These are phyloP conservation scores for Phycomyces nitens DNA, from an alignment of 192 early-diverging fungal species.

Conservation along the genomic window DNA sequence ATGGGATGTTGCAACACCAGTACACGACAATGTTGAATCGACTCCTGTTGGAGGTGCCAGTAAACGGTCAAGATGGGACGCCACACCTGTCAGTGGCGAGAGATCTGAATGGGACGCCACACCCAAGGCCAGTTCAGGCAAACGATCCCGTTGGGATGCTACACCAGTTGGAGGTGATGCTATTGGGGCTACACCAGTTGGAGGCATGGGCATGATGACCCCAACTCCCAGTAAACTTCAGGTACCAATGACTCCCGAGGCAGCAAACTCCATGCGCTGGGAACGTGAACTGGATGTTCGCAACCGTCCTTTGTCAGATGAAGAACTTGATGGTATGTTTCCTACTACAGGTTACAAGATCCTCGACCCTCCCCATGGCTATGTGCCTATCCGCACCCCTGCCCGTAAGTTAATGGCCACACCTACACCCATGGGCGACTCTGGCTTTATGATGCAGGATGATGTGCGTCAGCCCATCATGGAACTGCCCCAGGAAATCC, in stretches of 20 bases:
- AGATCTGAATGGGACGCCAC: slow-evolving; percentile 74
- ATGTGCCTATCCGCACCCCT: slow-evolving; percentile 93
- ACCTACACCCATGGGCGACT: slow-evolving; percentile 78
- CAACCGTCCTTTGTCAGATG: slow-evolving; percentile 85
- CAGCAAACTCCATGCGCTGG: slow-evolving; percentile 65
- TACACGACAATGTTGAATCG: slow-evolving; percentile 41
- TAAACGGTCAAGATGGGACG: slow-evolving; percentile 66
- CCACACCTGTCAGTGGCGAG: slow-evolving; percentile 64
- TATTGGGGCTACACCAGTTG: slow-evolving; percentile 79
- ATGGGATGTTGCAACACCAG: slow-evolving; percentile 74
- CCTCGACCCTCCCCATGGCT: slow-evolving; percentile 82
- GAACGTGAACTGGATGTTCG: slow-evolving; percentile 82
- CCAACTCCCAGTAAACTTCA: slow-evolving; percentile 62
- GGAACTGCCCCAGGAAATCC: slow-evolving; percentile 82
- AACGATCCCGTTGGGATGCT: slow-evolving; percentile 94
- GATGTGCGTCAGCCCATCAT: slow-evolving; percentile 57
- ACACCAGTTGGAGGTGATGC: slow-evolving; percentile 63
- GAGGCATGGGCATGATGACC: slow-evolving; percentile 71
- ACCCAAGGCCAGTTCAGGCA: slow-evolving; percentile 57
- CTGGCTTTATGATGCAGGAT: slow-evolving; percentile 87
- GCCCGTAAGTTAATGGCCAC: slow-evolving; percentile 93
- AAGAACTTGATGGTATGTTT: slow-evolving; percentile 93
- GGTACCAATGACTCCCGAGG: slow-evolving; percentile 82
- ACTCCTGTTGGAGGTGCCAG: slow-evolving; percentile 29
- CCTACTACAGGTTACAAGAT: slow-evolving; percentile 89